Evolutionary conservation across 176 grass and related monocot species (phyloP), one percentile per base, ranked within the genome.

Genomic region (Microstegium vimineum): DNA sequence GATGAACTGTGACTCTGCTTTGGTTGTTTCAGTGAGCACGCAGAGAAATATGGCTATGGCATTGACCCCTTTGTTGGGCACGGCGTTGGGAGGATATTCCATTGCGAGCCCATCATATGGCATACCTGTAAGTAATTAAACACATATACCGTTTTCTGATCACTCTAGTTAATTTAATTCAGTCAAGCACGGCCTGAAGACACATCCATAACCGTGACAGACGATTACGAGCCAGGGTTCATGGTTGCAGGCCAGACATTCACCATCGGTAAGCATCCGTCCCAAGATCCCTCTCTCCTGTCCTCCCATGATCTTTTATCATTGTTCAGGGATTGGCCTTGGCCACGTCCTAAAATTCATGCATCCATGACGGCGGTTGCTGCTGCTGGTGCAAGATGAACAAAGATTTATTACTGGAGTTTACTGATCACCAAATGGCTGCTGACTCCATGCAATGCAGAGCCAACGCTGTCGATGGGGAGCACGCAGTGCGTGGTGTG

Each of bases 241-340:
- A 98, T 98, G 96, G 90, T 95, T 10, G 90, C 90, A 85, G 90
- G 87, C 56, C 92, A 98, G 90, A 98, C 96, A 65, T 98, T 98
- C 84, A 98, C 93, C 70, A 90, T 95, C 9, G 93, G 92, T 98
- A 87, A 5, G 28, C 9, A 4, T 10, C 14, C 45, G 0, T 37
- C 61, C 25, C 15, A 11, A 56, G 49, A n/a, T 20, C 51, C 9
- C 51, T 54, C 17, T 52, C 17, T 22, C 46, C 4, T 18, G 1
- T 46, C 18, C 17, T 20, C 18, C 49, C 49, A 8, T 54, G 52
- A 56, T 56, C 18, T 54, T 9, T n/a, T 54, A 22, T 9, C 51
- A 2, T 54, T 1, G 7, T 46, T 46, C 43, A 54, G 51, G 51
- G 20, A n/a, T n/a, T n/a, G n/a, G n/a, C n/a, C n/a, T n/a, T n/a